Percentiles rank a stretch among this genome's conserved stretches.
Conservation (phyloP, 352 stramenopile species). For the Aphanomyces cochlioides region DNA sequence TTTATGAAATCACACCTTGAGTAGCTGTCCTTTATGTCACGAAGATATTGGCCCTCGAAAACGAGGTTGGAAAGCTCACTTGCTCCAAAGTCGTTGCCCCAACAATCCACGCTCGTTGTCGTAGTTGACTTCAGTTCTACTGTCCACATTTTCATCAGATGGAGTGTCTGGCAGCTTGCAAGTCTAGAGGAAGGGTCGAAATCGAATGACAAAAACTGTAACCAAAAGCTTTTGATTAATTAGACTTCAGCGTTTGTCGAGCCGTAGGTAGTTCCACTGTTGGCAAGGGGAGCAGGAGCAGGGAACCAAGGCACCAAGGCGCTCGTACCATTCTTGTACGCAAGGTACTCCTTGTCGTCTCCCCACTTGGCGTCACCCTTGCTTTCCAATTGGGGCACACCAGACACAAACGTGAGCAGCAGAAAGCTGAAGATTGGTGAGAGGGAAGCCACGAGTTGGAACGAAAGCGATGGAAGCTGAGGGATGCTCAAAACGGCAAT, state of each 20-base stretch:
- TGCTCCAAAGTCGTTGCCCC: slow-evolving; percentile 64
- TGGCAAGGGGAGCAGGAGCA: not conserved
- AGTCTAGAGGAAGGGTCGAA: no score
- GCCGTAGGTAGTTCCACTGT: no score
- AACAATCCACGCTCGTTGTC: slow-evolving; percentile 54
- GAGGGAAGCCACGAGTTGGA: slow-evolving; percentile 44
- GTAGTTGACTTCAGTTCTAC: not conserved
- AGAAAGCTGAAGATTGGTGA: slow-evolving; percentile 68
- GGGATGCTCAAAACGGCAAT: slow-evolving; percentile 36
- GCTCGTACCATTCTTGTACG: slow-evolving; percentile 73
- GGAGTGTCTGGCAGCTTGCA: no score
- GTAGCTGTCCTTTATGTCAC: slow-evolving; percentile 71
- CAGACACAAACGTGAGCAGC: slow-evolving; percentile 65
- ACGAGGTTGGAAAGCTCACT: slow-evolving; percentile 62
- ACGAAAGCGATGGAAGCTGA: slow-evolving; percentile 35
- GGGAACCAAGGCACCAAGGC: slow-evolving; percentile 45
- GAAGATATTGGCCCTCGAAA: slow-evolving; percentile 65
- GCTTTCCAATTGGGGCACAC: slow-evolving; percentile 75
- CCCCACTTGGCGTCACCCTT: slow-evolving; percentile 69
- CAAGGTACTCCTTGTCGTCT: slow-evolving; percentile 51
- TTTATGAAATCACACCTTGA: not conserved
- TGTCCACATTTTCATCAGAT: no score
- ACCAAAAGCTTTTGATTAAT: no score
- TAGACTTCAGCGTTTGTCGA: no score
- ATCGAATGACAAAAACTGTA: no score